Conservation (phyloP, 805 yeast species). For the Pichia rugopelliculosa region DNA sequence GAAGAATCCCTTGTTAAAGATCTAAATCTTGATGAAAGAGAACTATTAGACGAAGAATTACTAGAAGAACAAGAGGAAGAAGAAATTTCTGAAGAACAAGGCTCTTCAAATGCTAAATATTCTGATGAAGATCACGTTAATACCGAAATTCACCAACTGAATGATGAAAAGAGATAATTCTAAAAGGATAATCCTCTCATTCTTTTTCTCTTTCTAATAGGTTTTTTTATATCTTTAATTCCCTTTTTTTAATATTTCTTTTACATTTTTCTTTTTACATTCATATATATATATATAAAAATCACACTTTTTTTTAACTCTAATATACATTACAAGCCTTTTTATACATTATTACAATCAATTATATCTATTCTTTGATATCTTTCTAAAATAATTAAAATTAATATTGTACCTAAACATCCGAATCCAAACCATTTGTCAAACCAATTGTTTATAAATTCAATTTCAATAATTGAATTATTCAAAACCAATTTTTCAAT, state of each 20-base stretch:
- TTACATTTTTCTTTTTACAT: not conserved
- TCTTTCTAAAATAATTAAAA: conserved; percentile 21
- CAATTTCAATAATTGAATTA: conserved; percentile 16
- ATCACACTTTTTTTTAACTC: too few relatives aligned
- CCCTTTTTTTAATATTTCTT: too few relatives aligned
- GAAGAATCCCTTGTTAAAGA: conserved; percentile 56
- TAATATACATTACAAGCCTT: too few relatives aligned
- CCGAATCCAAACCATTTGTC: conserved; percentile 43
- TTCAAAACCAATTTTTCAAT: not conserved
- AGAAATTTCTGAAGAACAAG: conserved; percentile 1
- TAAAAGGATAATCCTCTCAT: too few relatives aligned
- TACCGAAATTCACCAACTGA: not conserved
- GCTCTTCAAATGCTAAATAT: conserved; percentile 10
- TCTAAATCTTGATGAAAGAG: conserved; percentile 41
- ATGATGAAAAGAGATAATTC: conserved; percentile 1
- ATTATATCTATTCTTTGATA: not conserved
- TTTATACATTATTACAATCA: too few relatives aligned
- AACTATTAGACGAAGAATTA: conserved; percentile 23
- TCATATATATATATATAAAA: too few relatives aligned
- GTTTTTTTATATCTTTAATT: not conserved
- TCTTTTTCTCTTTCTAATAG: not conserved
- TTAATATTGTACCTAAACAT: conserved; percentile 29
- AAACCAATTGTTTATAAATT: conserved; percentile 44
- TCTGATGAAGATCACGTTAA: conserved; percentile 11
- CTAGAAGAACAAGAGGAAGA: conserved; percentile 2